Evolutionary conservation across 1,139 yeast species (phyloP).

Genomic region (Starmera stellimalicola): DNA sequence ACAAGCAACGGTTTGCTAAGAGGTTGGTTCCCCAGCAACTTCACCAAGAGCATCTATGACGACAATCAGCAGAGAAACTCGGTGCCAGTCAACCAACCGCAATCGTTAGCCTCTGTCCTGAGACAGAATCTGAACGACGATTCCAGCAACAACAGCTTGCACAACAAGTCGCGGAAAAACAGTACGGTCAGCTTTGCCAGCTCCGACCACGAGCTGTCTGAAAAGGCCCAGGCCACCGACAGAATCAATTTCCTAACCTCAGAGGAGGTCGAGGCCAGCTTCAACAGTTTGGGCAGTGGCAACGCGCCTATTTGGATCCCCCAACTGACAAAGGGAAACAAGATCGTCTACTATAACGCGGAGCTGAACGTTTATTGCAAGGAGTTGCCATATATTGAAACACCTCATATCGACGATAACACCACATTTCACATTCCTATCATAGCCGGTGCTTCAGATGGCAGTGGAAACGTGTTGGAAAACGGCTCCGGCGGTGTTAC

Average conservation of each 20-base stretch:
- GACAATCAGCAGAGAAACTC: constrained; percentile 22
- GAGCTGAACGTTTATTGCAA: constrained; percentile 50
- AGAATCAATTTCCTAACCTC: constrained; percentile 21
- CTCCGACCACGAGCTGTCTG: constrained; percentile 10
- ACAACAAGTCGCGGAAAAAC: constrained; percentile 13
- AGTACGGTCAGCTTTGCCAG: constrained; percentile 15
- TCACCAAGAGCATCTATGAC: constrained; percentile 26
- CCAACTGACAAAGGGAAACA: constrained; percentile 45
- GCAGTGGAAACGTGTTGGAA: constrained; percentile 1
- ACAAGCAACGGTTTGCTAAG: constrained; percentile 27
- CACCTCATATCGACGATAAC: constrained; percentile 25
- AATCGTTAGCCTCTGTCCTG: constrained; percentile 4
- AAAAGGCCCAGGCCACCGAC: constrained; percentile 2
- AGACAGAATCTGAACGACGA: constrained; percentile 13
- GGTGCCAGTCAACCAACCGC: constrained; percentile 12
- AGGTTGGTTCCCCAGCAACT: constrained; percentile 73
- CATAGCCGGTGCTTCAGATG: constrained; percentile 5
- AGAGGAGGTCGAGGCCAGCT: constrained; percentile 27
- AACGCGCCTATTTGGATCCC: constrained; percentile 43
- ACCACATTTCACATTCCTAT: constrained; percentile 20
- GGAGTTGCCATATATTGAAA: constrained; percentile 39
- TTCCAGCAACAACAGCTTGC: too few relatives aligned
- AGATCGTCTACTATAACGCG: constrained; percentile 48
- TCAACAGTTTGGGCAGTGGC: constrained; percentile 18
- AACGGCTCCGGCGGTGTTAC: constrained; percentile 8